These are phyloP conservation scores for Juncus inflexus DNA, from an alignment of 176 grass and related monocot genomes.

Conservation along the genomic window DNA sequence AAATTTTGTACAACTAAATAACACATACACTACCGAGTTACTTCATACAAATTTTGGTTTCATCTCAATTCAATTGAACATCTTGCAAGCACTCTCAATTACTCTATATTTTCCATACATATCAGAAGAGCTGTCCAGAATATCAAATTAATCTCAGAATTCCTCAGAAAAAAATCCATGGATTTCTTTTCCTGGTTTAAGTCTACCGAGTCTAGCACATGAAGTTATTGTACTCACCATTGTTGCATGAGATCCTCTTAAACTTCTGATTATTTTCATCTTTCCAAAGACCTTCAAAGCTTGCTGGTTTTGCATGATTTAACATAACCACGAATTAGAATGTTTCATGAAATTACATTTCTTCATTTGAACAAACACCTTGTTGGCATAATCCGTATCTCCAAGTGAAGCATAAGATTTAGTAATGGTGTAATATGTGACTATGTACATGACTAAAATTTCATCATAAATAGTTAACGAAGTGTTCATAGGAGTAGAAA, in stretches of 20 bases:
- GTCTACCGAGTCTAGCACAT: constrained; percentile 47
- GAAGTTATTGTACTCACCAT: constrained; percentile 61
- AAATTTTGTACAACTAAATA: too few relatives aligned
- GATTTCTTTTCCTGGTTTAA: constrained; percentile 53
- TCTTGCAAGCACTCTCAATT: constrained; percentile 25
- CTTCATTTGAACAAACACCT: constrained; percentile 69
- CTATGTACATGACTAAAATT: constrained; percentile 39
- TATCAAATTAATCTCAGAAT: constrained; percentile 51
- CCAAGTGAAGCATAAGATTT: constrained; percentile 15
- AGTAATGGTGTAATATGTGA: constrained; percentile 49
- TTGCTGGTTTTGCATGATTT: constrained; percentile 40
- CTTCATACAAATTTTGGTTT: constrained; percentile 37
- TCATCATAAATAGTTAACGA: constrained; percentile 39
- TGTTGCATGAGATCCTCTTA: constrained; percentile 39
- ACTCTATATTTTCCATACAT: constrained; percentile 51
- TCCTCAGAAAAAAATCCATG: constrained; percentile 39
- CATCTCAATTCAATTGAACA: constrained; percentile 47
- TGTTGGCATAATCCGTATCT: constrained; percentile 21
- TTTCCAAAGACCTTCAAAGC: constrained; percentile 40
- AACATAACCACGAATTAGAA: constrained; percentile 54
- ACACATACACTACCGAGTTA: too few relatives aligned
- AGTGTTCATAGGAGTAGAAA: constrained; percentile 34
- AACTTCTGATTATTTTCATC: constrained; percentile 55
- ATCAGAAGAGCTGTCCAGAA: constrained; percentile 50
- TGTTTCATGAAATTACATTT: constrained; percentile 73